These are phyloP conservation scores for Epithemia pelagica DNA, from an alignment of 108 stramenopile species.

Conservation along the genomic window DNA sequence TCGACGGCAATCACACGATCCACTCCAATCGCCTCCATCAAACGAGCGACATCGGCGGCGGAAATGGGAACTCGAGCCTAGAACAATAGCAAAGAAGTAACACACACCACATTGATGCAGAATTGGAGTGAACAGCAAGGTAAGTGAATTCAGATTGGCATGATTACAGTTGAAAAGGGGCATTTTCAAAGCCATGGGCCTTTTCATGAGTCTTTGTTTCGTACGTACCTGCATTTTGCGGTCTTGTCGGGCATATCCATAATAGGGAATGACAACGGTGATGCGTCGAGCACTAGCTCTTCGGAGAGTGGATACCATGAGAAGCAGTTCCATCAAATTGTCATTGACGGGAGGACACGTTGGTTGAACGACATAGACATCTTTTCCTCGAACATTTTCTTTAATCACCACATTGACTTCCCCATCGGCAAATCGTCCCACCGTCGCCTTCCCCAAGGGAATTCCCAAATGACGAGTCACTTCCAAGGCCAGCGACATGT, in stretches of 20 bases:
- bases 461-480: slow-evolving; percentile 92
- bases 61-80: slow-evolving; percentile 97
- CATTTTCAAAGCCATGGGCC: not conserved
- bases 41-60: slow-evolving; percentile 97
- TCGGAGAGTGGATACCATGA: slow-evolving; percentile 95
- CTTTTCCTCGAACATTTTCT: slow-evolving; percentile 97
- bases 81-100: not conserved
- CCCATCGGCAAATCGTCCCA: slow-evolving; percentile 94
- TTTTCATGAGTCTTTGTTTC: not conserved
- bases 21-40: slow-evolving; percentile 99
- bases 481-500: slow-evolving; percentile 89
- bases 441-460: slow-evolving; percentile 93
- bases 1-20: slow-evolving; percentile 99
- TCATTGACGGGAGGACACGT: slow-evolving; percentile 98
- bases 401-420: slow-evolving; percentile 97
- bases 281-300: slow-evolving; percentile 92
- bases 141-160: not conserved
- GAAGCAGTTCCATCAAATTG: slow-evolving; percentile 94
- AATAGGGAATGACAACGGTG: slow-evolving; percentile 98
- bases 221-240: slow-evolving; percentile 92
- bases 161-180: not conserved
- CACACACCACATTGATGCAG: too few relatives aligned
- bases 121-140: not conserved
- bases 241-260: slow-evolving; percentile 99
- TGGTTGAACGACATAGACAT: slow-evolving; percentile 96